These are phyloP conservation scores for Carex scoparia DNA, from an alignment of 176 grass and related monocot genomes.

Conservation along the genomic window DNA sequence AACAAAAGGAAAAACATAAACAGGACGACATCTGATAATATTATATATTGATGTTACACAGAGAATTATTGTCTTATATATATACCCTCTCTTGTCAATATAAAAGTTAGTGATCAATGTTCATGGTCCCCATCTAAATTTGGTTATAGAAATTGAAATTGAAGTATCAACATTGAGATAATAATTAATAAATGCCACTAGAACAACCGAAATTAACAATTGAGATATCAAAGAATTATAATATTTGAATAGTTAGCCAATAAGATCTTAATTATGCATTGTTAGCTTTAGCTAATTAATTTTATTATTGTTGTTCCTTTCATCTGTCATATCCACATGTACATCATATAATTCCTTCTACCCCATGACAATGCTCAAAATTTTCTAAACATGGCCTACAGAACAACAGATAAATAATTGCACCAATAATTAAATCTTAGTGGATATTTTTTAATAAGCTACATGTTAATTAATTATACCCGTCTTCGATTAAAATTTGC, in stretches of 20 bases:
- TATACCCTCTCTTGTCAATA: background rate
- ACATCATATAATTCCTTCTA: conserved; percentile 9
- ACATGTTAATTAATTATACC: background rate
- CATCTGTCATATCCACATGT: conserved; percentile 22
- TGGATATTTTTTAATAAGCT: background rate
- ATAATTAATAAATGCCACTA: background rate
- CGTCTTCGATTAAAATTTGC: background rate
- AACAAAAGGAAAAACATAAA: background rate
- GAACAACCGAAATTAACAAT: background rate
- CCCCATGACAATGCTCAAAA: background rate
- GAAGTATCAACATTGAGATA: background rate
- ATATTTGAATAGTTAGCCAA: conserved; percentile 4
- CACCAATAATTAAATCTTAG: background rate
- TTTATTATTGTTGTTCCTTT: conserved; percentile 9
- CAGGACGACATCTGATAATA: background rate
- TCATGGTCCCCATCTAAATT: conserved; percentile 3
- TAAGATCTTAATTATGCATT: conserved; percentile 16
- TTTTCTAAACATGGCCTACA: background rate
- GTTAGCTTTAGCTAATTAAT: background rate
- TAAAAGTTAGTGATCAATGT: background rate
- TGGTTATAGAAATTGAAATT: background rate
- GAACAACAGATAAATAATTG: background rate
- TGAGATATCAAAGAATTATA: background rate
- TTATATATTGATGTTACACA: background rate
- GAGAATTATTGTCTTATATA: background rate